Evolutionary conservation across 345 rosid genomes (phyloP).

Genomic region (Eucalyptus cloeziana): DNA sequence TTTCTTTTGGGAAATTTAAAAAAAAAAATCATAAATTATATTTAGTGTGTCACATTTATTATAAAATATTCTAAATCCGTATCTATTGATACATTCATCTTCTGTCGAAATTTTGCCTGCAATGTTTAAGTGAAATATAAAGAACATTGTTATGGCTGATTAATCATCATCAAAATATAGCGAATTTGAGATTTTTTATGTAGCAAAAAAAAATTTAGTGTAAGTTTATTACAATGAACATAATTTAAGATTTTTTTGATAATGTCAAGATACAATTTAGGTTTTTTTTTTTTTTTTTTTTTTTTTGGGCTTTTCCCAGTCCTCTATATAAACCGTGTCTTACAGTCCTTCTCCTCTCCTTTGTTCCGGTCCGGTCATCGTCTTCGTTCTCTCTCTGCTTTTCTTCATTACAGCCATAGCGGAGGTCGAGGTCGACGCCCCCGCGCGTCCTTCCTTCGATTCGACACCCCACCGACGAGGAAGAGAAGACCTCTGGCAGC

Average conservation of each 20-base stretch:
- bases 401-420: background rate
- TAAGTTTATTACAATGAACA: no score
- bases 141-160: background rate
- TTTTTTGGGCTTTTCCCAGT: background rate
- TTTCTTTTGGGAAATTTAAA: no score
- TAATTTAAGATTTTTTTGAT: no score
- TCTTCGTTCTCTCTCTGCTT: background rate
- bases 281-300: no score
- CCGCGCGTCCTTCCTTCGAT: background rate
- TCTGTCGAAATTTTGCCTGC: rapidly evolving
- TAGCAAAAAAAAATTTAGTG: background rate
- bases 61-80: rapidly evolving
- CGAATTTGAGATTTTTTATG: no score
- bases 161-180: no score
- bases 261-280: background rate
- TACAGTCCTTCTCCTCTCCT: background rate
- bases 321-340: background rate
- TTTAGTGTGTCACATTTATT: no score
- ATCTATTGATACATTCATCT: no score
- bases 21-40: no score
- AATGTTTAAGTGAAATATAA: no score
- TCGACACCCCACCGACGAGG: background rate
- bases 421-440: background rate
- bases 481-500: background rate
- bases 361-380: background rate